Evolutionary conservation across 495 filamentous ascomycete species (phyloP), one percentile per base, ranked within the genome.

Genomic region (Aspergillus cavernicola): DNA sequence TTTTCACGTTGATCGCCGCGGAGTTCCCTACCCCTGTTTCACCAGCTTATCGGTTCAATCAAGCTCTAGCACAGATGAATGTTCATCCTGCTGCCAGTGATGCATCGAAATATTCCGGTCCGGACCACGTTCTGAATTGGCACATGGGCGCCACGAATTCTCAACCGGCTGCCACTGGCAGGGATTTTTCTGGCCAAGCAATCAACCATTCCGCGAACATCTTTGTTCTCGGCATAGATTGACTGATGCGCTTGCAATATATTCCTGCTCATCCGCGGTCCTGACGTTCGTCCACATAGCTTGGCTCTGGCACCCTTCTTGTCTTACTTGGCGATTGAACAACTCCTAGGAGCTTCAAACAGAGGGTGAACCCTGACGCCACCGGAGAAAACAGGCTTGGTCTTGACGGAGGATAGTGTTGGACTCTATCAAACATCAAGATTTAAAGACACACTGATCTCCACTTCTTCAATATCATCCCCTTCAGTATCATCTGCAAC

Each of bases 341-440:
- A 54, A 47, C 42, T 54, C 52, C 52, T 54, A 54, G 52, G 52
- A 54, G 42, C n/a, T 32, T 16, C 3, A 12, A 8, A 16, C n/a
- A 3, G 15, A 46, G 8, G 38, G 24, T 52, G 35, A 22, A 13
- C 32, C 15, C 19, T 42, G 38, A 43, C 26, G 49, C 28, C 24
- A 40, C 48, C 12, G 23, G 19, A 11, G 16, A 12, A 24, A 16
- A 7, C 20, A 19, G 16, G 16, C 5, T 4, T 4, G 4, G 9
- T 28, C 24, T 28, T 9, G 24, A 28, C 9, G 9, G 4, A 28
- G 24, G 24, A 28, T 9, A 28, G 4, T 38, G 6, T 38, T 38
- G 5, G n/a, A 38, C 32, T 12, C 16, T n/a, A n/a, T 38, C 5
- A 8, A n/a, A 15, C 11, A 41, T 41, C 24, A 31, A n/a, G 42